phyloP scores from a whole-genome alignment of 495 filamentous ascomycete species.

The Neohortaea acidophila region DNA sequence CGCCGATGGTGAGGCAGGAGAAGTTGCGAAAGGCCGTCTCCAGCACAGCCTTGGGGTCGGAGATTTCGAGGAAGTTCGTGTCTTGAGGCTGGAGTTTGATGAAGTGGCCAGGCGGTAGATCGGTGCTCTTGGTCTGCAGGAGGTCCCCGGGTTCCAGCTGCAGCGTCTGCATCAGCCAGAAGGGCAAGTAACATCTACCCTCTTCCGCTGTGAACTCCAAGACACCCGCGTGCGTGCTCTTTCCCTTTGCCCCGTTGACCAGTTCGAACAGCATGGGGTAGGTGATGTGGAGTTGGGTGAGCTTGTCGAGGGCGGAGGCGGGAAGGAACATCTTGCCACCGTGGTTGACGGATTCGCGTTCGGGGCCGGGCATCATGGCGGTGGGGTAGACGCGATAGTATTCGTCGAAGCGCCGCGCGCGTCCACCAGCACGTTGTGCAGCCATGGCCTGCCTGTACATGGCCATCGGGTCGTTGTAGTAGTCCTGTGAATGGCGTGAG shows the following conservation, averaged over 20 bases:
- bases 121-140: slow-evolving; percentile 84
- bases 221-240: slow-evolving; percentile 79
- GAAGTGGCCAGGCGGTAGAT: slow-evolving; percentile 71
- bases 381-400: slow-evolving; percentile 94
- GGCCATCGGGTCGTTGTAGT: slow-evolving; percentile 28
- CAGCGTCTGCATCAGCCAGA: slow-evolving; percentile 94
- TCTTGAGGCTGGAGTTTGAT: slow-evolving; percentile 95
- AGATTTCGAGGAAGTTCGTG: slow-evolving; percentile 82
- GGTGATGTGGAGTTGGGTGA: slow-evolving; percentile 88
- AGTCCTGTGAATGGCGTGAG: too few relatives aligned
- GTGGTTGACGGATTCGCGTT: slow-evolving; percentile 80
- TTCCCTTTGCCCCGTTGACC: slow-evolving; percentile 65
- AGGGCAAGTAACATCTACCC: slow-evolving; percentile 86
- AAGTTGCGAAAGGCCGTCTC: slow-evolving; percentile 94
- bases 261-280: slow-evolving; percentile 97
- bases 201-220: slow-evolving; percentile 96
- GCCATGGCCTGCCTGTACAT: slow-evolving; percentile 28
- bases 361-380: slow-evolving; percentile 83
- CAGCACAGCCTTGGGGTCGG: slow-evolving; percentile 92
- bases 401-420: slow-evolving; percentile 73
- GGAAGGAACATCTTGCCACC: slow-evolving; percentile 96
- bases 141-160: slow-evolving; percentile 80
- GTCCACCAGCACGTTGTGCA: slow-evolving; percentile 20
- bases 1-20: slow-evolving; percentile 75
- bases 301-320: slow-evolving; percentile 85